Conservation (phyloP, 805 yeast genomes). For the Wilhelminamyces savonicus region DNA sequence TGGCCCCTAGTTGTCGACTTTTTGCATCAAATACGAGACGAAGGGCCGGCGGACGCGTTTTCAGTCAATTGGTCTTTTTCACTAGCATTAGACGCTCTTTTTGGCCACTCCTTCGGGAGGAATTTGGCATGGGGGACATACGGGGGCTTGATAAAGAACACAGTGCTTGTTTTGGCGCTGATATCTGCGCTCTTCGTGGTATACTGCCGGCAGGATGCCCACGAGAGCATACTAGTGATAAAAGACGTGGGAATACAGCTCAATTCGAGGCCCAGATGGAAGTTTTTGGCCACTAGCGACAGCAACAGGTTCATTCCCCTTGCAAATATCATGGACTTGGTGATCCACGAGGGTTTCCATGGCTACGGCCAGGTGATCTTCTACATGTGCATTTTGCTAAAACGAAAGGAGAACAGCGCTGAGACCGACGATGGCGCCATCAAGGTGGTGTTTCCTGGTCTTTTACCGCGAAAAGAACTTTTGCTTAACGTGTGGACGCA, state of each 20-base stretch:
- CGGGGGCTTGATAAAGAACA: not conserved
- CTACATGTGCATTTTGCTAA: slow-evolving; percentile 55
- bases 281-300: slow-evolving; percentile 3
- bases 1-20: no score
- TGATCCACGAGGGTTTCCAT: slow-evolving; percentile 71
- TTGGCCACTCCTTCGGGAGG: no score
- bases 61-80: no score
- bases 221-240: slow-evolving; percentile 39
- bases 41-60: no score
- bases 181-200: slow-evolving; percentile 2
- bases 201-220: slow-evolving; percentile 18
- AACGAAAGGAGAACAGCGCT: slow-evolving; percentile 20
- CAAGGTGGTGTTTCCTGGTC: slow-evolving; percentile 11
- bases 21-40: no score
- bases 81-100: no score
- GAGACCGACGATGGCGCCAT: slow-evolving; percentile 9
- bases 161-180: slow-evolving; percentile 1
- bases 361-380: slow-evolving; percentile 59
- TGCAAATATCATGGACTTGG: slow-evolving; percentile 52
- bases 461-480: slow-evolving; percentile 12
- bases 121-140: no score
- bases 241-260: slow-evolving; percentile 44
- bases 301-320: slow-evolving; percentile 46
- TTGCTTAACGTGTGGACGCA: slow-evolving; percentile 12
- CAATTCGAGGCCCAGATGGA: slow-evolving; percentile 14